Evolutionary conservation across 2,329 filamentous ascomycete species (phyloP).

Genomic region (Tolypocladium amazonense): DNA sequence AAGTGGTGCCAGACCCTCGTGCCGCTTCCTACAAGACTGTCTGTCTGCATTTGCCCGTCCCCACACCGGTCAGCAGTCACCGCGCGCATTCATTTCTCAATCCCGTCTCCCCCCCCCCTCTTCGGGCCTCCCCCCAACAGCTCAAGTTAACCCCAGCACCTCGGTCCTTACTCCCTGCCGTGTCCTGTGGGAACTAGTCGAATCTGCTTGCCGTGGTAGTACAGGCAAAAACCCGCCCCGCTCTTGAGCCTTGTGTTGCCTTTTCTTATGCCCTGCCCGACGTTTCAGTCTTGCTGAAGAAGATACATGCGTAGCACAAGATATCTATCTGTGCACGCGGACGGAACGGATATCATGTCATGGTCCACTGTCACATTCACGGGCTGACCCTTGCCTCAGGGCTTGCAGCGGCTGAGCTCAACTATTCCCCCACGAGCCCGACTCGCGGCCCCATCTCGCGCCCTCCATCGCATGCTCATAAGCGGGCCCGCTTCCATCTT

Average conservation of each 20-base stretch:
- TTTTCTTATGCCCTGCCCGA: neutral
- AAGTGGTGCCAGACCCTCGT: neutral
- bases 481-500: conserved; percentile 8
- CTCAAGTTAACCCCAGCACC: neutral
- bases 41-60: neutral
- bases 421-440: conserved; percentile 7
- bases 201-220: neutral
- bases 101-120: neutral
- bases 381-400: conserved; percentile 19
- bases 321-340: neutral
- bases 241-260: neutral
- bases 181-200: neutral
- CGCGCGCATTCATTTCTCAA: neutral
- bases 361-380: conserved; percentile 13
- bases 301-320: neutral
- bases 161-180: neutral
- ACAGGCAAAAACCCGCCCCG: neutral
- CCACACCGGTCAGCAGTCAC: conserved; percentile 5
- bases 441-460: neutral
- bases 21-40: neutral
- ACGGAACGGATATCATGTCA: conserved; percentile 7
- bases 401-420: conserved; percentile 8
- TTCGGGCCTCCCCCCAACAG: neutral
- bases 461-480: conserved; percentile 4
- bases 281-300: neutral